Percentiles rank a stretch among this genome's conserved stretches.
Conservation (phyloP, 208 protist genomes). For the Trypanosoma mega region DNA sequence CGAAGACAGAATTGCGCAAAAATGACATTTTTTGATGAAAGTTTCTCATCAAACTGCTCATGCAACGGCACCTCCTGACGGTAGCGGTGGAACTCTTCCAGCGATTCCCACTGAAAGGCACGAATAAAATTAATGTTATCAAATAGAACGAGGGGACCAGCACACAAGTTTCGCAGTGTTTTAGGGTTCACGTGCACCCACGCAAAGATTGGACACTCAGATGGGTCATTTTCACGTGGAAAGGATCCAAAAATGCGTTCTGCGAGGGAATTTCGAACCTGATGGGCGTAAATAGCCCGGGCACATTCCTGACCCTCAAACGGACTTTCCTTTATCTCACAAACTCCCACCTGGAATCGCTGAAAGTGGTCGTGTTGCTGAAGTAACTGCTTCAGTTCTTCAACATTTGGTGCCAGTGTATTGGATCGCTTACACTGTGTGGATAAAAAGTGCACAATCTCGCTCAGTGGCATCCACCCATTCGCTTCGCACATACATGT, state of each 20-base stretch:
- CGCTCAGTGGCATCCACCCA: slow-evolving; percentile 51
- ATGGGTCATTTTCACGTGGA: neutral
- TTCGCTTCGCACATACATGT: slow-evolving; percentile 21
- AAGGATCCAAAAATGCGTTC: slow-evolving; percentile 17
- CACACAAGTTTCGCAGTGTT: neutral
- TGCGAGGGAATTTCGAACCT: slow-evolving; percentile 4
- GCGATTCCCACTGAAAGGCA: slow-evolving; percentile 24
- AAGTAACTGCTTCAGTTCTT: slow-evolving; percentile 32
- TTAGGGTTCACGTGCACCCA: slow-evolving; percentile 26
- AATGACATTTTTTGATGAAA: slow-evolving; percentile 11
- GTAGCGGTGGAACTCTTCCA: slow-evolving; percentile 40
- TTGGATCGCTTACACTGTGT: neutral
- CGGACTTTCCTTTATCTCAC: slow-evolving; percentile 15
- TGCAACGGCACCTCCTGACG: slow-evolving; percentile 17
- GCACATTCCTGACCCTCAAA: slow-evolving; percentile 39
- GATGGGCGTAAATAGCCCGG: slow-evolving; percentile 42
- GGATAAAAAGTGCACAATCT: slow-evolving; percentile 30
- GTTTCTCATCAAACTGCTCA: slow-evolving; percentile 57
- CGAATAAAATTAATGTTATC: slow-evolving; percentile 38
- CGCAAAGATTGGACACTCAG: slow-evolving; percentile 26
- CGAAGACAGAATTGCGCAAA: slow-evolving; percentile 49
- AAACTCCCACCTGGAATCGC: slow-evolving; percentile 49
- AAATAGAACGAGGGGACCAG: slow-evolving; percentile 13
- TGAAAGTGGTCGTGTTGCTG: slow-evolving; percentile 43
- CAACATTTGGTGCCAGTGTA: slow-evolving; percentile 18